phyloP scores from a whole-genome alignment of 1,284 basidiomycete genomes.

The Schizophyllum commune region DNA sequence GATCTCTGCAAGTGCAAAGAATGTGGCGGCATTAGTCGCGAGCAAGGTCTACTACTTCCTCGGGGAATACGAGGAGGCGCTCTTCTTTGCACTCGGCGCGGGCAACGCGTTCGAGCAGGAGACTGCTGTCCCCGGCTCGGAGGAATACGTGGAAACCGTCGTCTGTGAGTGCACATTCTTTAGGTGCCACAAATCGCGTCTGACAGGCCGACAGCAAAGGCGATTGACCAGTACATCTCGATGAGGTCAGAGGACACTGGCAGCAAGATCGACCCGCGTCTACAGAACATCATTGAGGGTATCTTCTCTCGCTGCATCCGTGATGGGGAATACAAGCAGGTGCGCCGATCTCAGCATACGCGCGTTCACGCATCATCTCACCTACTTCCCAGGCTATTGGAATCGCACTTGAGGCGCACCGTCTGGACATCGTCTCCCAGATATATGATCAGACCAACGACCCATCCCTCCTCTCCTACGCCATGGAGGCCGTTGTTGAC shows the following conservation, averaged over 20 bases:
- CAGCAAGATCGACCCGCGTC: conserved; percentile 65
- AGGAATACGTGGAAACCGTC: conserved; percentile 91
- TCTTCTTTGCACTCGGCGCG: conserved; percentile 90
- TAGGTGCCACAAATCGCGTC: conserved; percentile 6
- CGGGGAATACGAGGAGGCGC: conserved; percentile 87
- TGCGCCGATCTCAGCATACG: conserved; percentile 24
- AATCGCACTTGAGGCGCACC: conserved; percentile 84
- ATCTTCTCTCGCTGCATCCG: conserved; percentile 81
- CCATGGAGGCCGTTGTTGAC: conserved; percentile 85
- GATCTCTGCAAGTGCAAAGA: conserved; percentile 63
- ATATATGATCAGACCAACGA: conserved; percentile 72
- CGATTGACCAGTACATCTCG: conserved; percentile 86
- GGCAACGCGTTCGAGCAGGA: conserved; percentile 80
- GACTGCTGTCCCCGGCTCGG: conserved; percentile 49
- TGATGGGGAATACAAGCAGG: conserved; percentile 86
- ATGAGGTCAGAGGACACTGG: conserved; percentile 42
- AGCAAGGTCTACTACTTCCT: conserved; percentile 97
- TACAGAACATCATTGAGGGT: conserved; percentile 79
- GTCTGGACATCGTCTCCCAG: conserved; percentile 77
- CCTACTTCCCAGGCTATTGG: conserved; percentile 68
- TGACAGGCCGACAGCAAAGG: conserved; percentile 58
- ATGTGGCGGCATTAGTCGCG: conserved; percentile 80
- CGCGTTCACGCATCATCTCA: conserved; percentile 6
- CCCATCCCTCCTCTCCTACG: conserved; percentile 75
- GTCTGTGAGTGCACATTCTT: conserved; percentile 57